Evolutionary conservation across 2,329 filamentous ascomycete genomes (phyloP), one percentile per base, ranked within the genome.

Genomic region (Pseudogymnoascus sp.): DNA sequence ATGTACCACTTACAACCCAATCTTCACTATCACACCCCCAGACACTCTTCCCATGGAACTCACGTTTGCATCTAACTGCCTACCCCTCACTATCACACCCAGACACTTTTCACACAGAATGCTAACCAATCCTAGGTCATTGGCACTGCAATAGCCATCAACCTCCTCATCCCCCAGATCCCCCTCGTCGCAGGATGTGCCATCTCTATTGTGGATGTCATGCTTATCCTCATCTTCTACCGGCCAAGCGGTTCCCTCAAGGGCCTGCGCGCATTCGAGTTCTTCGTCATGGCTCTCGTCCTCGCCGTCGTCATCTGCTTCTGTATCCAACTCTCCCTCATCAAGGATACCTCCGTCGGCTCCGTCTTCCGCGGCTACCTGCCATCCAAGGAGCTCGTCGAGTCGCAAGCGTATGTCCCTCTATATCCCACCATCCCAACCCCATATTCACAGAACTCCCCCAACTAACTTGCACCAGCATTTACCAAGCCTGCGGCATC

Each of bases 401-500:
- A 88, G 71, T 79, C 81, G 1, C 70, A 85, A 69, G 87, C 81
- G 75, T 81, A 68, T 64, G 75, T 64, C 5, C 3, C 6, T n/a
- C 1, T 25, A 42, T 4, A 42, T 71, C 28, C 16, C 25, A 18
- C 9, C 7, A 18, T 11, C 1, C 12, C 12, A 31, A 7, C 43
- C 12, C 16, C 21, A 2, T 21, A 62, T 18, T 3, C 18, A 25
- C 4, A 36, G 21, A 34, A 36, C 16, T 16, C 5, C 36, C 11
- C 12, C 12, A 16, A 18, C 28, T 61, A 31, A 40, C 21, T 12
- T 6, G 2, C 31, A 23, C 12, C 62, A 75, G 79, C 59, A 70
- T 87, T 0, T 90, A 89, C 71, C 86, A 89, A 73, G 83, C 88
- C 1, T 92, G 89, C 66, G 89, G 89, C 61, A 92, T 92, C 63